Base-by-base conservation (phyloP, 2,329 filamentous ascomycete species). In the Colletotrichum sp. region DNA sequence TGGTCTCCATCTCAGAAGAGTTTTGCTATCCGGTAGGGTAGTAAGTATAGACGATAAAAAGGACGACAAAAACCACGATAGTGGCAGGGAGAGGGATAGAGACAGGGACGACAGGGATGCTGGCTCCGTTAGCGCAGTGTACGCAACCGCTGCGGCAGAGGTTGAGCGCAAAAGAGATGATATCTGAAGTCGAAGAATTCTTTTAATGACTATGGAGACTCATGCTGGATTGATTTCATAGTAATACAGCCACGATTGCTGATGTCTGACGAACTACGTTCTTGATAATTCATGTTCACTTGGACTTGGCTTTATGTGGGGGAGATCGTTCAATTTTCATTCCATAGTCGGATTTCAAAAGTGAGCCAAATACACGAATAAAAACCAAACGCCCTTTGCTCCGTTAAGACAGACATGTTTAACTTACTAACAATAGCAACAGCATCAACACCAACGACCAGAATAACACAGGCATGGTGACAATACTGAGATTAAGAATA, bases 51-150 rank as follows among this genome's bases (percentile, higher is more conserved):
- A 38, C 36, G 36, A 38, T 9, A 18, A 38, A 3, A 38, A 18
- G 36, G 16, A 38, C 15, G 36, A 38, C 15, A 2, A 36, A 8
- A 15, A 36, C 7, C 34, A 36, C 7, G 15, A 36, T 36, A 16
- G 34, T 2, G 34, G 15, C 15, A 1, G 15, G 34, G 15, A 36
- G 34, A 16, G 34, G 34, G 15, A 36, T 16, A 16, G 34, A 16
- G 34, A 38, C 36, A 38, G 16, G 15, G 15, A 18, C 36, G 34
- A 34, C 34, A 34, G 34, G 6, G 34, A 43, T n/a, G 18, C 38
- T 43, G 16, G 2, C 38, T 1, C 8, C 38, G 38, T n/a, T 43
- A 2, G 1, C 5, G 38, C 38, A n/a, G 18, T 18, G 1, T 1
- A 43, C 38, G 9, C 18, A n/a, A 43, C 38, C 38, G 9, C 38